Evolutionary conservation across 805 yeast genomes (phyloP).

Genomic region (Metschnikowia sp.): DNA sequence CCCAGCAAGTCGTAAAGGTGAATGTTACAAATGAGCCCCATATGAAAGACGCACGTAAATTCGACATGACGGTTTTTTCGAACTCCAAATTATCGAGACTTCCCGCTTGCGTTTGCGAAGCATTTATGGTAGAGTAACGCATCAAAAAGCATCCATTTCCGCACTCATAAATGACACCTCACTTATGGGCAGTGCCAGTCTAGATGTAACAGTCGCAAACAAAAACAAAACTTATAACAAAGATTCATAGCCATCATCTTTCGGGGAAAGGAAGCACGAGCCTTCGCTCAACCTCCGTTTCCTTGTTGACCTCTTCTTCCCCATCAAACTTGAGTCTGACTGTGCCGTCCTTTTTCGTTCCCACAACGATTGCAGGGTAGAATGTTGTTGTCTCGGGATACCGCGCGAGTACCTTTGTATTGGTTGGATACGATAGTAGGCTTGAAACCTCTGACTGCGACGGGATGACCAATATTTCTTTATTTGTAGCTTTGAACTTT

Average conservation of each 20-base stretch:
- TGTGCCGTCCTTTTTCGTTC: constrained; percentile 67
- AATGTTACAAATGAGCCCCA: no score
- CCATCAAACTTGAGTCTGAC: constrained; percentile 89
- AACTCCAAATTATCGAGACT: no score
- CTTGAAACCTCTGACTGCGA: constrained; percentile 40
- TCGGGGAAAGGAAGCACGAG: constrained; percentile 75
- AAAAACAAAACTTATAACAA: not conserved
- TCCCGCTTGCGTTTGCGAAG: no score
- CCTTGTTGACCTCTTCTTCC: constrained; percentile 94
- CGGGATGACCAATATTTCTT: constrained; percentile 75
- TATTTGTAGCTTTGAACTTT: constrained; percentile 75
- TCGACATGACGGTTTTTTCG: no score
- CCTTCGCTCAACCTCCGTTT: constrained; percentile 85
- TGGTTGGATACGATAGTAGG: constrained; percentile 60
- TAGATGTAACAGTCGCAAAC: no score
- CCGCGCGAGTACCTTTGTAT: constrained; percentile 82
- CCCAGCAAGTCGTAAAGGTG: no score
- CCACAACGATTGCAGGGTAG: constrained; percentile 89
- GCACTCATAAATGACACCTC: no score
- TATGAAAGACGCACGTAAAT: no score
- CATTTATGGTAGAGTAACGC: no score
- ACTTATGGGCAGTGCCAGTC: no score
- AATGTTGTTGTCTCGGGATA: constrained; percentile 98
- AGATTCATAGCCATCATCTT: constrained; percentile 4
- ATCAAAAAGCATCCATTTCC: no score